Percentiles rank a stretch among this genome's conserved stretches.
These are phyloP conservation scores for Angomonas ambiguus DNA, from an alignment of 208 protist species.

Conservation along the genomic window DNA sequence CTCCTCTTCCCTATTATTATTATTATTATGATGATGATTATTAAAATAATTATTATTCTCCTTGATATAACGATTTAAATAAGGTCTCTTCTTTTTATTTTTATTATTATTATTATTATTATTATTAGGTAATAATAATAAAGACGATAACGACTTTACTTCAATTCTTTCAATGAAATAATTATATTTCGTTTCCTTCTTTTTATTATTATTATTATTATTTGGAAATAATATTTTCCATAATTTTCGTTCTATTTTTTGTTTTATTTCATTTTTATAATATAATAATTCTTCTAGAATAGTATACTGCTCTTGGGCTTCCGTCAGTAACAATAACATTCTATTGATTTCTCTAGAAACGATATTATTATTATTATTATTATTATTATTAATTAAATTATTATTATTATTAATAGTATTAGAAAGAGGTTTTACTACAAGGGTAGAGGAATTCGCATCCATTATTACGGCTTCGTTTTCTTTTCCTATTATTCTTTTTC, in stretches of 20 bases:
- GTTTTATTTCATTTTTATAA: neutral
- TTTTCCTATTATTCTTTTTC: neutral
- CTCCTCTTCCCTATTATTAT: too few species aligned
- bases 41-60: too few species aligned
- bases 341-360: neutral
- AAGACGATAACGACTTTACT: neutral
- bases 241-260: neutral
- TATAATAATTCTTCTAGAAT: neutral
- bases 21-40: too few species aligned
- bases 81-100: neutral
- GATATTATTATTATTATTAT: slow-evolving; percentile 1
- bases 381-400: neutral
- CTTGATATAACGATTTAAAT: too few species aligned
- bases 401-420: too few species aligned
- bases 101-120: neutral
- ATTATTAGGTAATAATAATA: neutral
- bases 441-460: too few species aligned
- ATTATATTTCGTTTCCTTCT: too few species aligned
- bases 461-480: neutral
- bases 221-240: too few species aligned
- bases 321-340: neutral
- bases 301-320: neutral
- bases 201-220: too few species aligned
- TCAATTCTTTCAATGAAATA: neutral
- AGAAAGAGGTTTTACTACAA: too few species aligned